Evolutionary conservation across 148 eudicot genomes (phyloP), one percentile per base, ranked within the genome.

Genomic region (Fagopyrum tataricum): DNA sequence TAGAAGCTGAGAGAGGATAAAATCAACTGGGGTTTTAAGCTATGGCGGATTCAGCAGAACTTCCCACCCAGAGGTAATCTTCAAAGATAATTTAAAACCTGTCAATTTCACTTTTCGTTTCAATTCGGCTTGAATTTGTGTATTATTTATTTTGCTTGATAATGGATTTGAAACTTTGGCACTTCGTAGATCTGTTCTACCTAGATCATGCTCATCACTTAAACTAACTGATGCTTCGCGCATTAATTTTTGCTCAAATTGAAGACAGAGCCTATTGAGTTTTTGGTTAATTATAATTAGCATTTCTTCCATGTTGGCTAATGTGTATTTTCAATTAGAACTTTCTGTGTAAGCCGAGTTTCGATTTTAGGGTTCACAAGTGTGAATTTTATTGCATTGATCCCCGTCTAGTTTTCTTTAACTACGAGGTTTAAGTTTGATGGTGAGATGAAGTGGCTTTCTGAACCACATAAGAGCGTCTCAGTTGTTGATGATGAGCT

Each of bases 51-150:
- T 64, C 8, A 5, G 4, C 17, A 37, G 43, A 42, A 64, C 69
- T 64, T 64, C 69, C 69, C 20, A 13, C 10, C 39, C 69, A 64
- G 69, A 64, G 69, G 69, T 64, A 64, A 37, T 37, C 26, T 37
- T 64, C 41, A 3, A n/a, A 26, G 17, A 24, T 7, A 0, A 24
- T 15, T 4, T 24, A 11, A 11, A 10, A 59, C 1, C 17, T 11
- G 4, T 17, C 12, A 4, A 23, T 2, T 13, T 8, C 4, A 10
- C 4, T 12, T 59, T 59, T 40, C 14, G 6, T 59, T 59, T 17
- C 61, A 55, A 20, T 55, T 55, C 12, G 18, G 26, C 61, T 55
- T 18, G 61, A 18, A 55, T 18, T 1, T 47, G 51, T 47, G 13
- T 47, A 47, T 47, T 47, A 14, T 47, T 47, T 47, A 0, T 47